Evolutionary conservation across 2,329 filamentous ascomycete species (phyloP), one percentile per base, ranked within the genome.

Genomic region (Epichloe hybrida): DNA sequence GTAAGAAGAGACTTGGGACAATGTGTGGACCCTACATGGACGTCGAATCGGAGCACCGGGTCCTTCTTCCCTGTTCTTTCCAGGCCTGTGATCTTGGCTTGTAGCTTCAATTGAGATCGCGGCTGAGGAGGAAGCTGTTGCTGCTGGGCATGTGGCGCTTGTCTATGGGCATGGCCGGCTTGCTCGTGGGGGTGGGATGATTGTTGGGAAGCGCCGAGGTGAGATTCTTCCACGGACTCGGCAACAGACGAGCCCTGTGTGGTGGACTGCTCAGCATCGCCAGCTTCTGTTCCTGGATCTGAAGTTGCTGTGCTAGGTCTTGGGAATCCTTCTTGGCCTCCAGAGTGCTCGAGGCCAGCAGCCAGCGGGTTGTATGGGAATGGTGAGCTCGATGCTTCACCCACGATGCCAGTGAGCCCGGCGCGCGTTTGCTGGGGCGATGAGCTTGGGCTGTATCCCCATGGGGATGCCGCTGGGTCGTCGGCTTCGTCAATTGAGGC

Each of bases 31-130:
- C 60, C 38, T 82, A 97, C 93, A 69, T 98, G 88, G 56, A 97
- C 88, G 69, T 98, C 93, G 64, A 98, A 98, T 59, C 88, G 81
- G 54, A 98, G 69, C 57, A 97, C 89, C 1, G 90, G 89, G 61
- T 98, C 93, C 69, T 97, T 98, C 68, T 94, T 89, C 54, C 90
- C 90, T 4, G 87, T 93, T 53, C 93, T 79, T 70, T 98, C 93
- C 46, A 98, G 73, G 2, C 86, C 89, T 1, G 90, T 96, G 56
- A 98, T 89, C 72, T 97, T 98, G 44, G 86, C 89, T 65, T 95
- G 89, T 38, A 98, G 77, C 68, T 88, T 91, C 68, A 86, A 90
- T 54, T 84, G 80, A 31, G 86, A 83, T 50, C 80, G 77, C 42
- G 79, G 70, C 11, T 73, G 69, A 56, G 69, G 65, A 3, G 80